Conservation (phyloP, 2,329 filamentous ascomycete genomes). For the Cryoendolithus antarcticus region DNA sequence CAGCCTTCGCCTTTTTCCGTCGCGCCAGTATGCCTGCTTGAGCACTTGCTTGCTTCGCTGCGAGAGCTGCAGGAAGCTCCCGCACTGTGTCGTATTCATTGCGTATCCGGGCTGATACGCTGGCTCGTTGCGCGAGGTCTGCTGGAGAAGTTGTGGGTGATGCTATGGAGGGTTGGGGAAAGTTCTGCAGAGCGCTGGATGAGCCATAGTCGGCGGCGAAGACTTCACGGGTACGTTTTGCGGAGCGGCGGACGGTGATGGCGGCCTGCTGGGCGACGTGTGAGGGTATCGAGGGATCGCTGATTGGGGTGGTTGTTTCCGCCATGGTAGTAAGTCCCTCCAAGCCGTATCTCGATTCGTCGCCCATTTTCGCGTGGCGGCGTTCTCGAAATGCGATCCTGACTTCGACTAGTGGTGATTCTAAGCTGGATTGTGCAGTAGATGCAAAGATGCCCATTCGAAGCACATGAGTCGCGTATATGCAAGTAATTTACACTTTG, state of each 20-base stretch:
- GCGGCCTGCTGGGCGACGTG: conserved; percentile 11
- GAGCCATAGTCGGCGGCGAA: conserved; percentile 42
- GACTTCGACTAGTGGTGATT: no score
- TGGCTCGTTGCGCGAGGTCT: conserved; percentile 32
- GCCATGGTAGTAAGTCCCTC: no score
- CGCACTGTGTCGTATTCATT: conserved; percentile 68
- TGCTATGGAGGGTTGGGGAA: conserved; percentile 29
- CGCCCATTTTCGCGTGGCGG: no score
- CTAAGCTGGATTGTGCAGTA: no score
- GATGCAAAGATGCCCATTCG: no score
- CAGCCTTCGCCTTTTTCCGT: conserved; percentile 49
- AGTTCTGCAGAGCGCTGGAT: conserved; percentile 28
- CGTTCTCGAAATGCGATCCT: no score
- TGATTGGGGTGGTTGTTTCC: no score
- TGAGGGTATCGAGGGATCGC: no score
- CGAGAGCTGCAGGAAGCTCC: conserved; percentile 64
- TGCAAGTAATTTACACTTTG: no score
- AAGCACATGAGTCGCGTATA: no score
- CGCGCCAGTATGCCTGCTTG: conserved; percentile 44
- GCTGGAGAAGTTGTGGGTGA: conserved; percentile 33
- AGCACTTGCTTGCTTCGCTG: conserved; percentile 62
- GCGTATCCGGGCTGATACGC: conserved; percentile 47
- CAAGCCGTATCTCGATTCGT: no score
- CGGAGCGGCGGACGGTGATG: conserved; percentile 31
- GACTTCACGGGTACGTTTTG: conserved; percentile 42